Conservation (phyloP, 23 red algal genomes). For the Gracilaria caudata region DNA sequence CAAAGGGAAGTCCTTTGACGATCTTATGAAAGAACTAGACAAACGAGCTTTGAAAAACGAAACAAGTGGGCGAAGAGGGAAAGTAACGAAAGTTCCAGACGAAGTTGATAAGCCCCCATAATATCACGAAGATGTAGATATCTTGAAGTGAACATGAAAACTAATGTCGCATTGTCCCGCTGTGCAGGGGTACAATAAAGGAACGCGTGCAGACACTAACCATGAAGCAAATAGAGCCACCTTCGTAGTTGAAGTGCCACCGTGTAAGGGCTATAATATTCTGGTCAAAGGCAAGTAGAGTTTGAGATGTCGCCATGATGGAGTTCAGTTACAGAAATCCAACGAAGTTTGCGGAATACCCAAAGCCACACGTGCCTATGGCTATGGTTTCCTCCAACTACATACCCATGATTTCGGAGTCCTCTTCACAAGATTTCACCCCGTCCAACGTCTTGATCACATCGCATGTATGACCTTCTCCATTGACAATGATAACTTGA, state of each 20-base stretch:
- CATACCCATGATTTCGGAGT: background rate
- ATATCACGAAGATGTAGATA: no score
- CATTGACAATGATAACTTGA: background rate
- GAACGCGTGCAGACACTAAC: no score
- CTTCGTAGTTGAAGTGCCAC: no score
- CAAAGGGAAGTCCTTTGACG: constrained; percentile 62
- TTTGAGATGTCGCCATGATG: background rate
- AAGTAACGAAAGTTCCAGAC: background rate
- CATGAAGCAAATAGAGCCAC: no score
- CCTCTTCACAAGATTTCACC: constrained; percentile 18
- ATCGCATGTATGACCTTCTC: constrained; percentile 15
- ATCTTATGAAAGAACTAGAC: constrained; percentile 37
- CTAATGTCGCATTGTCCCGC: no score
- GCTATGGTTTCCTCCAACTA: background rate
- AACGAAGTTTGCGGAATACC: background rate
- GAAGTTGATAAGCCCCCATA: background rate
- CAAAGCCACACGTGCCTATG: background rate
- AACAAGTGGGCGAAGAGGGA: background rate
- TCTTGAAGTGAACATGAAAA: no score
- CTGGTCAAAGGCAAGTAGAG: background rate
- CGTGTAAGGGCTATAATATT: background rate
- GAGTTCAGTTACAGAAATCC: background rate
- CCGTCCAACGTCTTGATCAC: background rate
- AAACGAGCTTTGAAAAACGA: background rate
- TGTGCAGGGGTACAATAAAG: no score